phyloP scores from a whole-genome alignment of 495 filamentous ascomycete species.

The Talaromyces liani region DNA sequence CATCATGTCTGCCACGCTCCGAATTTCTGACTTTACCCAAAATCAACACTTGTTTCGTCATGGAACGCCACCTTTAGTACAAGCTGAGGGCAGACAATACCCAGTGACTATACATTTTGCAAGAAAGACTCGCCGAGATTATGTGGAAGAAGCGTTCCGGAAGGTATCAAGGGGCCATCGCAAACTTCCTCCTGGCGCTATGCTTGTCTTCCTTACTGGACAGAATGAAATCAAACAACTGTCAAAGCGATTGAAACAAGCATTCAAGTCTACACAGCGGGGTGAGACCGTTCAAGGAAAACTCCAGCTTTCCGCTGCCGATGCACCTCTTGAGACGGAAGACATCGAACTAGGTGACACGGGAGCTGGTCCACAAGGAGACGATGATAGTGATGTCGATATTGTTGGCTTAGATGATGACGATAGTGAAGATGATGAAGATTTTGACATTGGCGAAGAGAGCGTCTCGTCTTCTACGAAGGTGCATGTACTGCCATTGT shows the following conservation, averaged over 20 bases:
- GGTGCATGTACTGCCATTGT: conserved; percentile 84
- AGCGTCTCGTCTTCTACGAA: conserved; percentile 58
- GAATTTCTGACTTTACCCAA: conserved; percentile 82
- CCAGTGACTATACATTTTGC: conserved; percentile 86
- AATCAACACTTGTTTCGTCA: conserved; percentile 72
- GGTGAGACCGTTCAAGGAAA: conserved; percentile 48
- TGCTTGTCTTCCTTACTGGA: conserved; percentile 94
- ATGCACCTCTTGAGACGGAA: conserved; percentile 76
- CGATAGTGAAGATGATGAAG: conserved; percentile 49
- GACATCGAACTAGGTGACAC: conserved; percentile 74
- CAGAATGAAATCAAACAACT: conserved; percentile 82
- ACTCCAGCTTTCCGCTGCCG: conserved; percentile 66
- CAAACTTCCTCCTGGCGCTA: conserved; percentile 83
- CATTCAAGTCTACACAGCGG: conserved; percentile 55
- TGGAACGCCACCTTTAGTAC: conserved; percentile 71
- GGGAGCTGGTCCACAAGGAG: conserved; percentile 34
- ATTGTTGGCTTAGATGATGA: conserved; percentile 43
- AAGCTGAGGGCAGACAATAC: conserved; percentile 92
- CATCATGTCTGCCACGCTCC: conserved; percentile 95
- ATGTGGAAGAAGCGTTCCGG: conserved; percentile 77
- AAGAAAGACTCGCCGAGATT: conserved; percentile 75
- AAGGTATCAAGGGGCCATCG: conserved; percentile 86
- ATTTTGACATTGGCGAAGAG: conserved; percentile 52
- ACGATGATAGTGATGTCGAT: conserved; percentile 36
- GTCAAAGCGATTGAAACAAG: conserved; percentile 65